Conservation (phyloP, 225 moss, liverwort and hornwort genomes). For the Climacium dendroides region DNA sequence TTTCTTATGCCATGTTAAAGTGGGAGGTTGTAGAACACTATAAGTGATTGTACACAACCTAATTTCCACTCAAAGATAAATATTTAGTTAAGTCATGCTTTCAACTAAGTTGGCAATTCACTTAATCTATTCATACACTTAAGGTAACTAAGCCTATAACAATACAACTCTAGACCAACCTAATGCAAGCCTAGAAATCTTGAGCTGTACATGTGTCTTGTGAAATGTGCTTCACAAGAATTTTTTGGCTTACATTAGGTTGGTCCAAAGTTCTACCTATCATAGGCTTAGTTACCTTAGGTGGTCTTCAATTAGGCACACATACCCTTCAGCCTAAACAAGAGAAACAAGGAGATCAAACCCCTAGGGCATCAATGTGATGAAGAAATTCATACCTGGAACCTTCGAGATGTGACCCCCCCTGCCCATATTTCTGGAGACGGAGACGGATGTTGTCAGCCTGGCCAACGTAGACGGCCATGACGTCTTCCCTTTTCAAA, state of each 20-base stretch:
- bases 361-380: not conserved
- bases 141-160: too few relatives aligned
- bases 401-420: slow-evolving; percentile 81
- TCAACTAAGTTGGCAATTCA: not conserved
- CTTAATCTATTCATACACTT: not conserved
- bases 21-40: not conserved
- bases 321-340: not conserved
- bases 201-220: too few relatives aligned
- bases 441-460: slow-evolving; percentile 81
- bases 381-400: not conserved
- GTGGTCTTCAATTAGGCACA: not conserved
- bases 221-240: too few relatives aligned
- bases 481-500: slow-evolving; percentile 54
- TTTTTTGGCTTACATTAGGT: too few relatives aligned
- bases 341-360: not conserved
- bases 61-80: not conserved
- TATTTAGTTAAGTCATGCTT: not conserved
- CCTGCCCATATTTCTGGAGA: slow-evolving; percentile 77
- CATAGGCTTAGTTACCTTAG: not conserved
- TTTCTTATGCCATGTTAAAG: not conserved
- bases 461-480: slow-evolving; percentile 80
- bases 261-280: too few relatives aligned
- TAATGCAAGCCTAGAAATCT: too few relatives aligned
- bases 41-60: not conserved
- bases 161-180: too few relatives aligned